Evolutionary conservation across 805 yeast species (phyloP).

Genomic region (Candida michaelii): DNA sequence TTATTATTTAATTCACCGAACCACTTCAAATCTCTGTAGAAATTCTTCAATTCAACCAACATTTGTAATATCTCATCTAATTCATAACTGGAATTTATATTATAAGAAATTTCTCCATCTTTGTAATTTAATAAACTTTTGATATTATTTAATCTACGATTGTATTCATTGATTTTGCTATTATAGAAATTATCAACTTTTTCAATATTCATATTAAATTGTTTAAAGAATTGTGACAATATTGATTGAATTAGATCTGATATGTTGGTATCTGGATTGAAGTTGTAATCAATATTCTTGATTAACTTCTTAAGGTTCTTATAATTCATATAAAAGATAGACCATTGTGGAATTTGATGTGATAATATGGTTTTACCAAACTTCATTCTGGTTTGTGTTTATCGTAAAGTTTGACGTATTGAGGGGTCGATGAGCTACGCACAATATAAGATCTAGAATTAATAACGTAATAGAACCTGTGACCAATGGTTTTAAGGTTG

Average conservation of each 20-base stretch:
- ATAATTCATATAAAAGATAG: constrained; percentile 77
- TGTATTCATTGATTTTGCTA: constrained; percentile 70
- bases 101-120: constrained; percentile 24
- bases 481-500: too few relatives aligned
- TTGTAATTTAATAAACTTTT: constrained; percentile 34
- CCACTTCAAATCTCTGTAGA: constrained; percentile 86
- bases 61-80: constrained; percentile 47
- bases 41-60: constrained; percentile 71
- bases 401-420: neutral
- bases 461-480: too few relatives aligned
- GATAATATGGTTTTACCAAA: constrained; percentile 76
- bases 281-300: constrained; percentile 53
- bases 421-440: neutral
- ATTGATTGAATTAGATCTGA: constrained; percentile 40
- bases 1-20: constrained; percentile 89
- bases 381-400: constrained; percentile 49
- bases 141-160: constrained; percentile 58
- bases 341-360: constrained; percentile 96
- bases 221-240: constrained; percentile 68
- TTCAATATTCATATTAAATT: constrained; percentile 78
- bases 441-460: neutral
- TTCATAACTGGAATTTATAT: constrained; percentile 39
- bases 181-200: constrained; percentile 78
- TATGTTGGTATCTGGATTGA: constrained; percentile 34
- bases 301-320: constrained; percentile 80